These are phyloP conservation scores for Hylodesmum podocarpum DNA, from an alignment of 306 rosid species.

Conservation along the genomic window DNA sequence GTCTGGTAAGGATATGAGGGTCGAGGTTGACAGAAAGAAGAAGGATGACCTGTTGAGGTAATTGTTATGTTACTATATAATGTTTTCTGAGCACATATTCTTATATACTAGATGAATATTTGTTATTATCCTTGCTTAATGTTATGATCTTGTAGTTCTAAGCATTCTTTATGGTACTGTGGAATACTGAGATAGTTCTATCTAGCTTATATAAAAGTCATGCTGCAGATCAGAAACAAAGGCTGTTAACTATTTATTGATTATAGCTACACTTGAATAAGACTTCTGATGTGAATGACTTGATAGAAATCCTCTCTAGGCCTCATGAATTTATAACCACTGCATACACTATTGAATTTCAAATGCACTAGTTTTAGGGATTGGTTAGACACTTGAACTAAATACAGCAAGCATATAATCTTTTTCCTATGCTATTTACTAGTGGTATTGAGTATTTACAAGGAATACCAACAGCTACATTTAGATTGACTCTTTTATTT, in stretches of 20 bases:
- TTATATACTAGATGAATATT: neutral
- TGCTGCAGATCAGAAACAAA: neutral
- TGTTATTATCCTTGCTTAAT: neutral
- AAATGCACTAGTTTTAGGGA: neutral
- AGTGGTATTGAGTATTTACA: neutral
- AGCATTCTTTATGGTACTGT: constrained; percentile 14
- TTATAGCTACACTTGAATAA: neutral
- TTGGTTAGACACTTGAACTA: neutral
- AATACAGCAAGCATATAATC: neutral
- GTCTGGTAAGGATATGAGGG: constrained; percentile 72
- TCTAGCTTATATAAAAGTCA: neutral
- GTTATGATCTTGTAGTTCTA: constrained; percentile 6
- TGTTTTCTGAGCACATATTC: neutral
- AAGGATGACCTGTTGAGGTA: constrained; percentile 68
- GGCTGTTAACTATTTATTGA: neutral
- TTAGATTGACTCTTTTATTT: neutral
- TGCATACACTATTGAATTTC: neutral
- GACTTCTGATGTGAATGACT: neutral
- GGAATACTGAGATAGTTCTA: constrained; percentile 8
- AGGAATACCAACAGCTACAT: neutral
- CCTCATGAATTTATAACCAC: neutral
- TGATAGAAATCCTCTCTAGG: neutral
- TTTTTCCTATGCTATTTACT: neutral
- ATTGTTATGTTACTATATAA: constrained; percentile 16
- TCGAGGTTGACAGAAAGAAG: constrained; percentile 70